Evolutionary conservation across 2,329 filamentous ascomycete genomes (phyloP).

Genomic region (Teratosphaeria epicoccoides): DNA sequence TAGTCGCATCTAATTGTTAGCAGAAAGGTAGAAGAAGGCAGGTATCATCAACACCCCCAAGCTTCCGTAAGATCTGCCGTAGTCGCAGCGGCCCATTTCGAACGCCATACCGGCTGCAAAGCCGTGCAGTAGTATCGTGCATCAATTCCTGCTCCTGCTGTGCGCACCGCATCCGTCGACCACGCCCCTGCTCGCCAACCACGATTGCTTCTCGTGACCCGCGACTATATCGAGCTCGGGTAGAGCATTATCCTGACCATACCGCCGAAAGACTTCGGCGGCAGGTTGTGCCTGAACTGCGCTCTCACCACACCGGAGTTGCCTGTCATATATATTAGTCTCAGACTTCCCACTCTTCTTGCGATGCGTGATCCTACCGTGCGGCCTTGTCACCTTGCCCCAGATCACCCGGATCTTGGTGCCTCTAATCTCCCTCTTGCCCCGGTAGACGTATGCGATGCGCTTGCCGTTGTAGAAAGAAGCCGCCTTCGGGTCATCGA

Average conservation of each 20-base stretch:
- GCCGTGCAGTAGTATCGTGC: not conserved
- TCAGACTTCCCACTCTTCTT: not conserved
- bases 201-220: not conserved
- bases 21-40: not conserved
- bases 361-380: conserved; percentile 51
- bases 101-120: not conserved
- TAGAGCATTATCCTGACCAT: conserved; percentile 32
- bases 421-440: conserved; percentile 85
- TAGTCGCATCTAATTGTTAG: not conserved
- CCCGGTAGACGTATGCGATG: conserved; percentile 97
- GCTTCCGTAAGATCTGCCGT: not conserved
- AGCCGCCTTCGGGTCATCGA: conserved; percentile 80
- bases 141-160: not conserved
- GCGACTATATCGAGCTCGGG: conserved; percentile 28
- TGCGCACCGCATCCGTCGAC: not conserved
- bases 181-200: not conserved
- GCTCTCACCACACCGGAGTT: conserved; percentile 97
- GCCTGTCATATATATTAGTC: conserved; percentile 41
- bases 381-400: conserved; percentile 94
- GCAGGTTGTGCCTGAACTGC: conserved; percentile 93
- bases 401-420: conserved; percentile 98
- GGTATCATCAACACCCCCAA: not conserved
- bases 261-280: conserved; percentile 86
- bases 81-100: not conserved
- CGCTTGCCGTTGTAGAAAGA: conserved; percentile 99